Conservation (phyloP, 352 stramenopile genomes). For the Blastocystis sp. region DNA sequence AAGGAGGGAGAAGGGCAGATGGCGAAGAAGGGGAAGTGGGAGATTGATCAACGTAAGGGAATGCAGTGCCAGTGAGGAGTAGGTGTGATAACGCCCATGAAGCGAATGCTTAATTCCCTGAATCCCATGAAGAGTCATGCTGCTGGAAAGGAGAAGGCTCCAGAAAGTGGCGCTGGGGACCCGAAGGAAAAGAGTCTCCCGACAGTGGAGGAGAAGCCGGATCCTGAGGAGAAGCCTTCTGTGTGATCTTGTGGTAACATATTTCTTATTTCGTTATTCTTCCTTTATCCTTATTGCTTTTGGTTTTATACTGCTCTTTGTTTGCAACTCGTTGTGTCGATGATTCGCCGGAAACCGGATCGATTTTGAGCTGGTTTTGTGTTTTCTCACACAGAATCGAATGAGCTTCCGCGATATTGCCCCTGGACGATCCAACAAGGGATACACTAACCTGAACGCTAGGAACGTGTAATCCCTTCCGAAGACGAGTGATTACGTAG, state of each 20-base stretch:
- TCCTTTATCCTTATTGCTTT: neutral
- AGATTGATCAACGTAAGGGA: conserved; percentile 42
- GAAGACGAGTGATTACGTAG: neutral
- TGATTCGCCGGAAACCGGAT: neutral
- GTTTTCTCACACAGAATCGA: neutral
- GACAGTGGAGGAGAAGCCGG: conserved; percentile 4
- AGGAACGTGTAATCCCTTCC: neutral
- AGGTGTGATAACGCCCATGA: conserved; percentile 63
- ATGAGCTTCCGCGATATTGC: conserved; percentile 65
- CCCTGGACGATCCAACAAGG: conserved; percentile 23
- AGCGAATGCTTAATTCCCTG: conserved; percentile 62
- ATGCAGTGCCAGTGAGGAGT: neutral
- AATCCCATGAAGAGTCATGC: conserved; percentile 17
- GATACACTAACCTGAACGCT: neutral
- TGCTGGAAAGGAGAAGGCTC: neutral
- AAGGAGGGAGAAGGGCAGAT: neutral
- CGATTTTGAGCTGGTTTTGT: neutral
- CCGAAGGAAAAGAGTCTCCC: neutral
- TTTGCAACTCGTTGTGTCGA: neutral
- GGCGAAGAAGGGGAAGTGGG: conserved; percentile 51
- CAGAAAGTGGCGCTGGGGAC: neutral
- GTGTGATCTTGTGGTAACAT: neutral
- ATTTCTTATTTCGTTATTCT: neutral
- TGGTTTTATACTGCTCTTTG: neutral
- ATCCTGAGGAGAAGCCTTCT: neutral